These are phyloP conservation scores for Malassezia arunalokei DNA, from an alignment of 1,284 basidiomycete species.

Conservation along the genomic window DNA sequence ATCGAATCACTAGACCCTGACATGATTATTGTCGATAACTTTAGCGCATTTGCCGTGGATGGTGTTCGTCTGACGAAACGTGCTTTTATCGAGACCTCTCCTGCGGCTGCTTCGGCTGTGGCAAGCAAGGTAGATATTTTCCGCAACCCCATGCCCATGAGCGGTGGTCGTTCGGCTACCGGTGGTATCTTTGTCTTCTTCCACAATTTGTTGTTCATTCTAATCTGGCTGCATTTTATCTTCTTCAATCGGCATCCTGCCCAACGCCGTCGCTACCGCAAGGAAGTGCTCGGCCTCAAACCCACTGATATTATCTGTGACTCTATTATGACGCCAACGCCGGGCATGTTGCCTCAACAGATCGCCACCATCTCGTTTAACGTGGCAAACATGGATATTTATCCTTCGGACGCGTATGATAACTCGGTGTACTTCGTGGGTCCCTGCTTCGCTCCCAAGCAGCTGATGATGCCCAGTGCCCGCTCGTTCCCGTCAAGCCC, in stretches of 20 bases:
- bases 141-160: constrained; percentile 25
- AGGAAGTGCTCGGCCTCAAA: constrained; percentile 17
- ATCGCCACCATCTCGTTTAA: constrained; percentile 20
- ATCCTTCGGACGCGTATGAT: constrained; percentile 11
- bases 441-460: constrained; percentile 15
- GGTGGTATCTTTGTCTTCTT: constrained; percentile 16
- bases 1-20: constrained; percentile 22
- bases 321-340: constrained; percentile 21
- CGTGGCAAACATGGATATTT: constrained; percentile 21
- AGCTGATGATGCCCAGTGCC: not conserved
- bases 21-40: constrained; percentile 27
- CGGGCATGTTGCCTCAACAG: constrained; percentile 17
- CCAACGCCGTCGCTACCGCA: constrained; percentile 13
- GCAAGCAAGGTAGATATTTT: constrained; percentile 16
- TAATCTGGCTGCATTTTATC: constrained; percentile 14
- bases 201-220: constrained; percentile 16
- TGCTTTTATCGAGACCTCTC: constrained; percentile 21
- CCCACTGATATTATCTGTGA: constrained; percentile 19
- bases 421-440: constrained; percentile 22
- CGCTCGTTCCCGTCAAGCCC: constrained; percentile 2
- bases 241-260: constrained; percentile 16
- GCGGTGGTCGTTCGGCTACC: constrained; percentile 13
- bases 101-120: constrained; percentile 24
- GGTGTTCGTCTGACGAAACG: constrained; percentile 28
- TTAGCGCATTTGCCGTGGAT: constrained; percentile 26